These are phyloP conservation scores for Alternaria triticimaculans DNA, from an alignment of 2,329 filamentous ascomycete species.

Conservation along the genomic window DNA sequence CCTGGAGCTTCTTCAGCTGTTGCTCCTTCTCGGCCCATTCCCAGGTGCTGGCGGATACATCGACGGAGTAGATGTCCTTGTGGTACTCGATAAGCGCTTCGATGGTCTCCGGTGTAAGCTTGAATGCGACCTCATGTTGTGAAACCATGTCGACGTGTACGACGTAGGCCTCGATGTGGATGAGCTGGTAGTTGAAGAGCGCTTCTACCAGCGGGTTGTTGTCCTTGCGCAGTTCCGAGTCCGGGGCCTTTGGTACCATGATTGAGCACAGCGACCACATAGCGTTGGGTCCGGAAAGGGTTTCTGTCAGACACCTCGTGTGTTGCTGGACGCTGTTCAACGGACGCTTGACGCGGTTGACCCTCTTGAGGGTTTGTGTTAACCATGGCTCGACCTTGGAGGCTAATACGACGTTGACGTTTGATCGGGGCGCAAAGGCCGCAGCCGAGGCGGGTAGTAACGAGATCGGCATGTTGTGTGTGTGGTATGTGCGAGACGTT, in stretches of 20 bases:
- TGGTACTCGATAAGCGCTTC: constrained; percentile 93
- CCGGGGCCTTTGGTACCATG: constrained; percentile 89
- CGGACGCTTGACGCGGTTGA: constrained; percentile 95
- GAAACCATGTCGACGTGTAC: constrained; percentile 99
- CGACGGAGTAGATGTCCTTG: constrained; percentile 91
- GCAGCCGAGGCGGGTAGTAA: constrained; percentile 93
- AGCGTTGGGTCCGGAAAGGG: constrained; percentile 83
- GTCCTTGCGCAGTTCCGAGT: constrained; percentile 82
- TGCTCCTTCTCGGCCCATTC: constrained; percentile 96
- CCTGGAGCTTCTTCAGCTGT: constrained; percentile 95
- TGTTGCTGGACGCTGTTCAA: constrained; percentile 97
- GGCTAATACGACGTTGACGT: constrained; percentile 91
- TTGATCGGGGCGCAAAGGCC: constrained; percentile 91
- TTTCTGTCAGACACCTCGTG: constrained; percentile 93
- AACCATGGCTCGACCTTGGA: constrained; percentile 96
- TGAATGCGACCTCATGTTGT: constrained; percentile 96
- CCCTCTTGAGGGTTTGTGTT: constrained; percentile 93
- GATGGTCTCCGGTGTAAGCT: constrained; percentile 94
- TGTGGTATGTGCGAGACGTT: constrained; percentile 38
- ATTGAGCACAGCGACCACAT: constrained; percentile 95
- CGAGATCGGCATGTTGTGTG: constrained; percentile 78
- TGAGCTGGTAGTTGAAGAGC: constrained; percentile 88
- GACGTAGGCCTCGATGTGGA: constrained; percentile 96
- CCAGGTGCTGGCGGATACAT: constrained; percentile 87
- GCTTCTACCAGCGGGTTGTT: constrained; percentile 83